These are phyloP conservation scores for Pezizomycotina sp. DNA, from an alignment of 2,329 filamentous ascomycete genomes.

Conservation along the genomic window DNA sequence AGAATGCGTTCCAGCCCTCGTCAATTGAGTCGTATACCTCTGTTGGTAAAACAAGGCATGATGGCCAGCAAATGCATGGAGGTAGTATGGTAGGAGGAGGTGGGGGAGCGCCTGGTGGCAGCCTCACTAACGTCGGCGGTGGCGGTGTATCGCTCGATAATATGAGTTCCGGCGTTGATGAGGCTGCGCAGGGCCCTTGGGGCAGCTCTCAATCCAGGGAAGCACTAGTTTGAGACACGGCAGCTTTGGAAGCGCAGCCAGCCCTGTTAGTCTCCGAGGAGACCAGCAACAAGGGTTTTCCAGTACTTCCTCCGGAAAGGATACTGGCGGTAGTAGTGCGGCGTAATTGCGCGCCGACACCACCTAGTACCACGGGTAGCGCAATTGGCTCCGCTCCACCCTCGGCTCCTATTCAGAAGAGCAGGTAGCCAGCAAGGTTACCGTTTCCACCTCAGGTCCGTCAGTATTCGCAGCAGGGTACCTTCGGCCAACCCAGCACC, in stretches of 20 bases:
- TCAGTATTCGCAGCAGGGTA: too few species aligned
- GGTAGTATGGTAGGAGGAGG: too few species aligned
- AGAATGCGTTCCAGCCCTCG: slow-evolving; percentile 16
- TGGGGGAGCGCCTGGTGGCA: too few species aligned
- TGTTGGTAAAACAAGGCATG: slow-evolving; percentile 14
- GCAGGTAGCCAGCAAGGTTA: too few species aligned
- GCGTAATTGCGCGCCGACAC: slow-evolving; percentile 17
- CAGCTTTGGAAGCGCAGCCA: slow-evolving; percentile 18
- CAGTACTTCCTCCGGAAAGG: slow-evolving; percentile 16
- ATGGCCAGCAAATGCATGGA: slow-evolving; percentile 12
- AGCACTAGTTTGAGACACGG: slow-evolving; percentile 18
- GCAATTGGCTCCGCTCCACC: too few species aligned
- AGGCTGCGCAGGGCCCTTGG: slow-evolving; percentile 12
- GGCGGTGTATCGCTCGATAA: slow-evolving; percentile 18
- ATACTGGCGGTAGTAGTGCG: slow-evolving; percentile 16
- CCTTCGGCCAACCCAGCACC: too few species aligned
- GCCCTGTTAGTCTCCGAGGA: slow-evolving; percentile 19
- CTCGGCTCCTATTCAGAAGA: too few species aligned
- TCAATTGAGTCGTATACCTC: slow-evolving; percentile 17
- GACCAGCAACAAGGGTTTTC: too few species aligned
- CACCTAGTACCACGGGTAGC: slow-evolving; percentile 19
- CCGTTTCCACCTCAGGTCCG: too few species aligned
- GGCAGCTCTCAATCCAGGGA: slow-evolving; percentile 16
- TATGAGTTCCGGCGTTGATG: slow-evolving; percentile 11
- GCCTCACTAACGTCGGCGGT: slow-evolving; percentile 12